These are phyloP conservation scores for Pseudonitzschia delicatissima DNA, from an alignment of 108 stramenopile genomes.

Conservation along the genomic window DNA sequence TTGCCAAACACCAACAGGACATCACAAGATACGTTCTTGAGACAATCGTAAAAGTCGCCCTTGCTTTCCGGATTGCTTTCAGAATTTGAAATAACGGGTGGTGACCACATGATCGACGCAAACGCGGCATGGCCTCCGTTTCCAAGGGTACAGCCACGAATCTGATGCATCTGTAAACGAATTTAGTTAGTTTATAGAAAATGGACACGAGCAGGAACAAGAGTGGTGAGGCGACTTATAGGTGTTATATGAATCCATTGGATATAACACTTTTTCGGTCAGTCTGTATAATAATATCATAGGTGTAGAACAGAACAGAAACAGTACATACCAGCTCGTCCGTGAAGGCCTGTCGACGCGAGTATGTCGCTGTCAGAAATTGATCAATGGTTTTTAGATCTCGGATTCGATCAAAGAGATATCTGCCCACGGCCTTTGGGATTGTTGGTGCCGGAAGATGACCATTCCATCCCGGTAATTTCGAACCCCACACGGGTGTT, in stretches of 20 bases:
- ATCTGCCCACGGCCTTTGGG: slow-evolving; percentile 56
- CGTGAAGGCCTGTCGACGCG: slow-evolving; percentile 48
- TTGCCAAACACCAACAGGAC: slow-evolving; percentile 69
- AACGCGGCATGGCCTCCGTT: slow-evolving; percentile 88
- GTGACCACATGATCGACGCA: slow-evolving; percentile 74
- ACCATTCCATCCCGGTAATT: slow-evolving; percentile 76
- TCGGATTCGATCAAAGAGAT: slow-evolving; percentile 66
- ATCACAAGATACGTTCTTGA: slow-evolving; percentile 51
- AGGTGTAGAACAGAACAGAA: too few species aligned
- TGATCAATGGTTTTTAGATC: slow-evolving; percentile 56
- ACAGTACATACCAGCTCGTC: slow-evolving; percentile 32
- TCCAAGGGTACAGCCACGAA: slow-evolving; percentile 66
- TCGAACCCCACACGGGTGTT: slow-evolving; percentile 87
- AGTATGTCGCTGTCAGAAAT: slow-evolving; percentile 62
- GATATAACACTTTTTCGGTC: too few species aligned
- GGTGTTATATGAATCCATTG: too few species aligned
- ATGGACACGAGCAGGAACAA: too few species aligned
- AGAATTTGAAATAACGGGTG: slow-evolving; percentile 37
- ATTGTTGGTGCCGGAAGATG: slow-evolving; percentile 58
- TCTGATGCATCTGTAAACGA: slow-evolving; percentile 47
- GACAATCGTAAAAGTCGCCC: slow-evolving; percentile 12
- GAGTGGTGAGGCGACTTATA: too few species aligned
- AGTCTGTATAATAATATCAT: too few species aligned
- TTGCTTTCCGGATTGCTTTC: slow-evolving; percentile 1
- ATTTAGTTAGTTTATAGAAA: too few species aligned